These are phyloP conservation scores for Acanthamoeba castellanii DNA, from an alignment of 208 protist genomes.

Conservation along the genomic window DNA sequence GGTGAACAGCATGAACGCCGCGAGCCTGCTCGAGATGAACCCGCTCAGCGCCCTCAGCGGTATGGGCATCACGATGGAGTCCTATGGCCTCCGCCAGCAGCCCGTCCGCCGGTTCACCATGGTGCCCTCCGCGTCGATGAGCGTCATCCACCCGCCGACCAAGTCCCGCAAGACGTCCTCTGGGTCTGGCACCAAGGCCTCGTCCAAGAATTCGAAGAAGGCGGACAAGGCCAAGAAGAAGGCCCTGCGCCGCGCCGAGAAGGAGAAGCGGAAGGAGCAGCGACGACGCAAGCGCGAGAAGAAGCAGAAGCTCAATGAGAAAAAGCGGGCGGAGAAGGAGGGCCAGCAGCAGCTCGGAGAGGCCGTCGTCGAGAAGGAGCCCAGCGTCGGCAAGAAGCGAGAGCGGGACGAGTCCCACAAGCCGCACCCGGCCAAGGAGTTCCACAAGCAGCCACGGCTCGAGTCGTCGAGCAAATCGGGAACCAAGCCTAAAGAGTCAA, in stretches of 20 bases:
- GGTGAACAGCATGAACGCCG: conserved; percentile 1
- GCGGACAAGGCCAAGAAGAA: neutral
- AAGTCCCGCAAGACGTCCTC: neutral
- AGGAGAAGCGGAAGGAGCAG: neutral
- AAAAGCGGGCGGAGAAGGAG: neutral
- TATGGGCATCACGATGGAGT: neutral
- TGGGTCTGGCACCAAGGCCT: neutral
- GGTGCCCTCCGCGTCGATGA: neutral
- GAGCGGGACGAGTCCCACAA: neutral
- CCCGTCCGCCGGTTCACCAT: neutral
- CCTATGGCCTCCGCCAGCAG: neutral
- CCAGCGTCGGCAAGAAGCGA: neutral
- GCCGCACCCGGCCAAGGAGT: neutral
- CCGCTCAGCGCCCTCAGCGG: neutral
- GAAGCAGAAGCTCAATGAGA: neutral
- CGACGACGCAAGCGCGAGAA: conserved; percentile 1
- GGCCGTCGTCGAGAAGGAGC: neutral
- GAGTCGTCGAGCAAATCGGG: neutral
- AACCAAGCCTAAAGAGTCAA: neutral
- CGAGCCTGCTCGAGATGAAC: conserved; percentile 7
- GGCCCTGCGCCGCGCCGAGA: neutral
- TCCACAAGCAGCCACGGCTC: neutral
- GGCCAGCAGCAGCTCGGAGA: neutral
- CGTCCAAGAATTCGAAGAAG: neutral
- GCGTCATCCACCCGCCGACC: neutral